Evolutionary conservation across 1,139 yeast species (phyloP), one percentile per base, ranked within the genome.

Genomic region (Suhomyces bribrorum): DNA sequence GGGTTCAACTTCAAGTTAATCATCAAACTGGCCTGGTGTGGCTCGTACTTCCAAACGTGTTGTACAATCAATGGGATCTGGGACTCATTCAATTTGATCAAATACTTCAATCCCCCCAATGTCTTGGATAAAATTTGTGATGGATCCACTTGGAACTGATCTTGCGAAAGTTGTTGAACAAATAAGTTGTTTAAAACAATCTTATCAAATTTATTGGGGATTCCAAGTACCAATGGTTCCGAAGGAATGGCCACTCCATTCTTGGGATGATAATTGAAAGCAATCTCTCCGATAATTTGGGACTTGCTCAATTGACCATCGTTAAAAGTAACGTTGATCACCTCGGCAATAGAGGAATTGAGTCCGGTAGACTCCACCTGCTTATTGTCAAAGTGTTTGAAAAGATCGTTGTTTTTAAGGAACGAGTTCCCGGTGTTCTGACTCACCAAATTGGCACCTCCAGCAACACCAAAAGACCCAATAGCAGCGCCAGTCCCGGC

Each of bases 31-130:
- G 96, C 83, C 62, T 89, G 96, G 42, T 76, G 84, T 15, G 76
- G 73, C 59, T 89, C 96, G 55, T 83, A 83, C 54, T 89, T 83
- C 97, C 97, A 90, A 32, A 85, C 79, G 32, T 96, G 96, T 32
- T 80, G 75, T 33, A 90, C 73, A 20, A 79, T 63, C 20, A 90
- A 61, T n/a, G 97, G 97, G 1, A 81, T 77, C 31, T 69, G 65
- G 5, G 52, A 47, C 4, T 55, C 53, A 38, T 67, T 68, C 45
- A 81, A 61, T 20, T 53, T 59, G 15, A 52, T 43, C 54, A 84
- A 73, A 54, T 85, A 86, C 57, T 85, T 86, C 53, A 86, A 62
- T 0, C 87, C 95, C 24, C 92, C 92, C 32, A 83, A 66, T 2
- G 90, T 81, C 53, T 79, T 79, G 11, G 77, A 68, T 20, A 69